Evolutionary conservation across 495 filamentous ascomycete species (phyloP), one percentile per base, ranked within the genome.

Genomic region (Xylaria palmicola): DNA sequence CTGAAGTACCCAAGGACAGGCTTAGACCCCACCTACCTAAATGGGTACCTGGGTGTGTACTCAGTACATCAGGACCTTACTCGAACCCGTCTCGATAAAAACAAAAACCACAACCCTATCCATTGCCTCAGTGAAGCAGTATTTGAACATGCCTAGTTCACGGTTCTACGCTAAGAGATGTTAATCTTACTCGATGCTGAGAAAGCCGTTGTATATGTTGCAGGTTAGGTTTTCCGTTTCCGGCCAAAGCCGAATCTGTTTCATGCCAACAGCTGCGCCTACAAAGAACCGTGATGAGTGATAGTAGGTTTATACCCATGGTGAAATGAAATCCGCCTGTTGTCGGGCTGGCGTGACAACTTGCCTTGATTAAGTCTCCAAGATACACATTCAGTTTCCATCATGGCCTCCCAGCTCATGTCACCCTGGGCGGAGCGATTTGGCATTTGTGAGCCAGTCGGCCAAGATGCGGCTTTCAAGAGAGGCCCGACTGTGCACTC

Each of bases 141-240:
- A n/a, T n/a, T n/a, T n/a, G n/a, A n/a, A n/a, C n/a, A n/a, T n/a
- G n/a, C n/a, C n/a, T n/a, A n/a, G n/a, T n/a, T n/a, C n/a, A n/a
- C n/a, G n/a, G n/a, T n/a, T n/a, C n/a, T n/a, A n/a, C n/a, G n/a
- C n/a, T n/a, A n/a, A n/a, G n/a, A n/a, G n/a, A n/a, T n/a, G n/a
- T n/a, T n/a, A n/a, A n/a, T n/a, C n/a, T n/a, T n/a, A n/a, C n/a
- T n/a, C n/a, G n/a, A n/a, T n/a, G n/a, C n/a, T n/a, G n/a, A n/a
- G n/a, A n/a, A n/a, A 7, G 27, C 29, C 20, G 27, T 17, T 27
- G 4, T 20, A 15, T 15, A 50, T 29, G n/a, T 51, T 22, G 17
- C n/a, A 9, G n/a, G n/a, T n/a, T n/a, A n/a, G n/a, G n/a, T n/a
- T n/a, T 52, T 53, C 50, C 50, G 50, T 53, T 53, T 53, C 19